Percentiles rank a stretch among this genome's conserved stretches.
phyloP scores from a whole-genome alignment of 352 stramenopile species.

The Phytophthora pinifolia region DNA sequence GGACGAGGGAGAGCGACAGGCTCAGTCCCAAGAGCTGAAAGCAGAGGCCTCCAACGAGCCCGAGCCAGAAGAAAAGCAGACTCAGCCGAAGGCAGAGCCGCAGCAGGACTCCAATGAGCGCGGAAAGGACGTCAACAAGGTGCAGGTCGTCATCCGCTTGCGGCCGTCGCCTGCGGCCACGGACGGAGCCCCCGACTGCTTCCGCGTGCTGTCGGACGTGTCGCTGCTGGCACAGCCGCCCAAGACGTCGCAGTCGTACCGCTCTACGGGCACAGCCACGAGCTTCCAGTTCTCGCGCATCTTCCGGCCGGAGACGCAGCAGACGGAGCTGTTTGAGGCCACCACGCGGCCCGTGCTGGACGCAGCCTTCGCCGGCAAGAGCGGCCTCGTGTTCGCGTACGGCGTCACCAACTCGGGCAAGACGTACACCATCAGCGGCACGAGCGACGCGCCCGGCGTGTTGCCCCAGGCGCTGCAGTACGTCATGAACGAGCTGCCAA shows the following conservation, averaged over 20 bases:
- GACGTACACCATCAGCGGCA: slow-evolving; percentile 97
- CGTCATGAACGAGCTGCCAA: slow-evolving; percentile 66
- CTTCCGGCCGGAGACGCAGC: slow-evolving; percentile 72
- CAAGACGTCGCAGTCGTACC: slow-evolving; percentile 75
- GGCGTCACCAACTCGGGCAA: slow-evolving; percentile 99
- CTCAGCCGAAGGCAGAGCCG: slow-evolving; percentile 14
- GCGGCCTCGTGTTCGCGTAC: slow-evolving; percentile 96
- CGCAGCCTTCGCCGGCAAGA: slow-evolving; percentile 82
- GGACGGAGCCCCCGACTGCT: slow-evolving; percentile 42
- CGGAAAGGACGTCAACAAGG: slow-evolving; percentile 12
- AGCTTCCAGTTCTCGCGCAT: slow-evolving; percentile 86
- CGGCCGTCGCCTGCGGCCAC: slow-evolving; percentile 22
- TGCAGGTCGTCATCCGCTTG: slow-evolving; percentile 76
- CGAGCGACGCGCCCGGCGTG: slow-evolving; percentile 68
- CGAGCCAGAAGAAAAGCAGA: slow-evolving; percentile 15
- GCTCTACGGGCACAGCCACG: slow-evolving; percentile 71
- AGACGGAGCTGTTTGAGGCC: slow-evolving; percentile 91
- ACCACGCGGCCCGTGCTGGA: slow-evolving; percentile 92
- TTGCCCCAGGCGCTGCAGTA: slow-evolving; percentile 79
- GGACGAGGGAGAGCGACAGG: slow-evolving; percentile 21
- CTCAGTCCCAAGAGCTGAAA: too few species aligned
- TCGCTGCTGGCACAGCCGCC: slow-evolving; percentile 63
- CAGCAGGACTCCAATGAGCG: background rate
- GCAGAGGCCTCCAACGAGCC: background rate
- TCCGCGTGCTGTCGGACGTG: slow-evolving; percentile 67